Evolutionary conservation across 176 grass and related monocot genomes (phyloP).

Genomic region (Oryza meridionalis): DNA sequence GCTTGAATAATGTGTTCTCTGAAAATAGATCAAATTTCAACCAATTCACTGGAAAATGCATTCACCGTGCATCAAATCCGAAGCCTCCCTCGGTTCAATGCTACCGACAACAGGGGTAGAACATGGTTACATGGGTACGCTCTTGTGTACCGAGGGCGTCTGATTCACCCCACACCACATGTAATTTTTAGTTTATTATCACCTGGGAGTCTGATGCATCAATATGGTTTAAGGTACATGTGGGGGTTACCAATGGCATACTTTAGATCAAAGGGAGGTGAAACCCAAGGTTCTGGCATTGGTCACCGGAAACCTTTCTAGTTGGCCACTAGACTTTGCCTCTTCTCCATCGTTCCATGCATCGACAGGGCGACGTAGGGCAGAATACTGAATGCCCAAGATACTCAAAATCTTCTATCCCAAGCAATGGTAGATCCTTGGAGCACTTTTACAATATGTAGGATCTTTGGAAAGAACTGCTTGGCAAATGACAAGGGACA

Average conservation of each 20-base stretch:
- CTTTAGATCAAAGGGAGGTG: constrained; percentile 36
- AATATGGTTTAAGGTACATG: constrained; percentile 42
- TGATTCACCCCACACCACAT: constrained; percentile 5
- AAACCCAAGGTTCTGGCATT: constrained; percentile 47
- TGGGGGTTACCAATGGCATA: constrained; percentile 13
- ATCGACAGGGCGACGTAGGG: constrained; percentile 1
- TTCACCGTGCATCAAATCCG: constrained; percentile 9
- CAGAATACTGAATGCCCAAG: constrained; percentile 38
- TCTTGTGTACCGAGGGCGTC: constrained; percentile 32
- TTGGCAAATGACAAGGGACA: constrained; percentile 45
- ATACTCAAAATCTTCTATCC: constrained; percentile 42
- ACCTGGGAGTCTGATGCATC: constrained; percentile 34
- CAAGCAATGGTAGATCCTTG: constrained; percentile 45
- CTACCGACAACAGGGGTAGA: constrained; percentile 25
- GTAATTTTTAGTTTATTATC: constrained; percentile 9
- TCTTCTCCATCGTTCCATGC: constrained; percentile 34
- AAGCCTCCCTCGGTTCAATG: constrained; percentile 26
- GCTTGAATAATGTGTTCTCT: neutral
- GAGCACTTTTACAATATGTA: constrained; percentile 37
- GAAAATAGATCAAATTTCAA: constrained; percentile 40
- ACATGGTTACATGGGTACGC: constrained; percentile 15
- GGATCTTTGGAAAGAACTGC: constrained; percentile 45
- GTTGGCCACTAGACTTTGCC: constrained; percentile 47
- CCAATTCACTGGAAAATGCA: neutral
- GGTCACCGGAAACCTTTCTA: constrained; percentile 33